Conservation (phyloP, 2,329 filamentous ascomycete genomes). For the Talaromyces amestolkiae region DNA sequence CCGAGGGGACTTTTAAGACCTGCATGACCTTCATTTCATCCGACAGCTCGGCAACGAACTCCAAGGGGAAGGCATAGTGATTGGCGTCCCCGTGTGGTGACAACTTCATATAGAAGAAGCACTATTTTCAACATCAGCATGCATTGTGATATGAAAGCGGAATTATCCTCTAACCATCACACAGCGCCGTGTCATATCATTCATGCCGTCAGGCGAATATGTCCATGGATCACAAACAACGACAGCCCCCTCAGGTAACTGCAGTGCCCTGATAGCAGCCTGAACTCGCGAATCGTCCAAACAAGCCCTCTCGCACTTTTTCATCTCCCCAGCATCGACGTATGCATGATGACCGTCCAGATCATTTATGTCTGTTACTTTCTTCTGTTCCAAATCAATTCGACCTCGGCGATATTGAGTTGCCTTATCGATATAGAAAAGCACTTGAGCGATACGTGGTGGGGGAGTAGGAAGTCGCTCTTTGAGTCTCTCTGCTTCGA, state of each 20-base stretch:
- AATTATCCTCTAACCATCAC: neutral
- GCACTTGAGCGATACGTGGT: neutral
- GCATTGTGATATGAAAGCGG: too few species aligned
- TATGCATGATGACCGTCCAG: conserved; percentile 1
- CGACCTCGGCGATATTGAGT: neutral
- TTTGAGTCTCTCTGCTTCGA: conserved; percentile 39
- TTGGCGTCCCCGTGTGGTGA: conserved; percentile 50
- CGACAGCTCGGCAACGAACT: conserved; percentile 54
- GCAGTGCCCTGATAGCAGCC: neutral
- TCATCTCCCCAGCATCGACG: conserved; percentile 8
- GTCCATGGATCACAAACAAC: conserved; percentile 13
- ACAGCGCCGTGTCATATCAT: conserved; percentile 10
- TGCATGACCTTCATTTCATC: conserved; percentile 51
- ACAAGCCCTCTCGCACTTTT: conserved; percentile 1
- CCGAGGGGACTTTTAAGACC: conserved; percentile 50
- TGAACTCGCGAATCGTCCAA: conserved; percentile 9
- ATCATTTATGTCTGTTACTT: neutral
- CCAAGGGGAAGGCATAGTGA: conserved; percentile 58
- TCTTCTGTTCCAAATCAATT: neutral
- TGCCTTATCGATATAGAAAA: neutral
- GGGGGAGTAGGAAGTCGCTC: neutral
- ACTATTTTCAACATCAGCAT: conserved; percentile 19
- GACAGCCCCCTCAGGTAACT: conserved; percentile 7
- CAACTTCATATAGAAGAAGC: conserved; percentile 43
- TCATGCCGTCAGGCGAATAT: conserved; percentile 9